These are phyloP conservation scores for Heterotrichella gracilis DNA, from an alignment of 352 stramenopile species.

Conservation along the genomic window DNA sequence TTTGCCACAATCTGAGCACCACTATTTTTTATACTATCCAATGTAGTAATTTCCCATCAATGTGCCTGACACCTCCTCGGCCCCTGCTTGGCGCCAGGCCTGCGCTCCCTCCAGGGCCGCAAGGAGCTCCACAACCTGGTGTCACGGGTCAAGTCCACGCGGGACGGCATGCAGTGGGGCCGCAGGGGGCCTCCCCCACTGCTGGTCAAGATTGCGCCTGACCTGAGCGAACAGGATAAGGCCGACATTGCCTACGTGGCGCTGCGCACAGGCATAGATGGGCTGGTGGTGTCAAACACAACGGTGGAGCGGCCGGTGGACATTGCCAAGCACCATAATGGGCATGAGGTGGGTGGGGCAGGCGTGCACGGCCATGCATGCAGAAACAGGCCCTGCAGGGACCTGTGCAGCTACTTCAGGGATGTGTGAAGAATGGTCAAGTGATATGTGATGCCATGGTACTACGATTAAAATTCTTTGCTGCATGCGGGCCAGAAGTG, in stretches of 20 bases:
- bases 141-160: conserved; percentile 30
- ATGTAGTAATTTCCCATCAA: not conserved
- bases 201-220: conserved; percentile 80
- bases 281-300: conserved; percentile 85
- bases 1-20: too few relatives aligned
- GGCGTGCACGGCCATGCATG: too few relatives aligned
- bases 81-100: conserved; percentile 21
- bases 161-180: conserved; percentile 20
- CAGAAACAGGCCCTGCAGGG: too few relatives aligned
- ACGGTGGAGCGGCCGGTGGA: conserved; percentile 59
- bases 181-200: conserved; percentile 38
- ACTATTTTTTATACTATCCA: too few relatives aligned
- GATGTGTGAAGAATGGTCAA: too few relatives aligned
- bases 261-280: conserved; percentile 42
- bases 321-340: too few relatives aligned
- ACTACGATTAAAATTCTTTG: too few relatives aligned
- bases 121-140: conserved; percentile 24
- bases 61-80: not conserved
- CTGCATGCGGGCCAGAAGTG: conserved; percentile 34
- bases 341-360: too few relatives aligned
- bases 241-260: conserved; percentile 58
- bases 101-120: conserved; percentile 31
- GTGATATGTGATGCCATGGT: too few relatives aligned
- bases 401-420: too few relatives aligned
- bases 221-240: conserved; percentile 66